These are phyloP conservation scores for Pestalotiopsis sp. DNA, from an alignment of 2,329 filamentous ascomycete genomes.

Conservation along the genomic window DNA sequence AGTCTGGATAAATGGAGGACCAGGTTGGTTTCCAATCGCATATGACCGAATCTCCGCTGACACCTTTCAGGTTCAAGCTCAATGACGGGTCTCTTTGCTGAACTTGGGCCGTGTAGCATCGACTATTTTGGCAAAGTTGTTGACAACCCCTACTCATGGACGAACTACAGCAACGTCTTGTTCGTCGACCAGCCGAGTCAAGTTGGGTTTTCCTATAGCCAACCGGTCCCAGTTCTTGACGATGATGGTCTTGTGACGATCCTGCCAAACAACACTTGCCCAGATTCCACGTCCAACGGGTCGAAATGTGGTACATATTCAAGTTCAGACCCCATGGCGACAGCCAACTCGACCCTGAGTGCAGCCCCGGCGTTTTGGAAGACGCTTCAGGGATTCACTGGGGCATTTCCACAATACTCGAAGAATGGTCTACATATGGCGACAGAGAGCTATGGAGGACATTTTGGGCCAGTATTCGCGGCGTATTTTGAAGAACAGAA, in stretches of 20 bases:
- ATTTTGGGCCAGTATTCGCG: slow-evolving; percentile 59
- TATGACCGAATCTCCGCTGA: slow-evolving; percentile 27
- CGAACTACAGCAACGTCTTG: slow-evolving; percentile 59
- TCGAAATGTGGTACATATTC: slow-evolving; percentile 57
- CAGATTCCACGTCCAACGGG: slow-evolving; percentile 44
- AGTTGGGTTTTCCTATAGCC: slow-evolving; percentile 55
- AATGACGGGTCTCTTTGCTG: slow-evolving; percentile 58
- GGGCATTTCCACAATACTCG: slow-evolving; percentile 55
- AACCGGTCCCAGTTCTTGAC: slow-evolving; percentile 30
- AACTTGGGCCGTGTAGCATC: slow-evolving; percentile 39
- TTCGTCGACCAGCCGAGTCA: slow-evolving; percentile 65
- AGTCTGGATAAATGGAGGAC: slow-evolving; percentile 55
- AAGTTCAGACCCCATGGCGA: slow-evolving; percentile 48
- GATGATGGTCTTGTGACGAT: slow-evolving; percentile 36
- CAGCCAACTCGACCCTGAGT: slow-evolving; percentile 51
- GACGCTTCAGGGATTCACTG: slow-evolving; percentile 64
- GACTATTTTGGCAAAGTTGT: slow-evolving; percentile 43
- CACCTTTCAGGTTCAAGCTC: slow-evolving; percentile 53
- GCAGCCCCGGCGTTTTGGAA: slow-evolving; percentile 64
- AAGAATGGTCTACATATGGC: slow-evolving; percentile 55
- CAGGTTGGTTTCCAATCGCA: slow-evolving; percentile 18
- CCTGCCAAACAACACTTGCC: slow-evolving; percentile 48
- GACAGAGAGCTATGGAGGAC: slow-evolving; percentile 59
- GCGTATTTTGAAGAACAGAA: slow-evolving; percentile 50
- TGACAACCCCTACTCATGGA: slow-evolving; percentile 62